phyloP scores from a whole-genome alignment of 768 basidiomycete species.

The Kockovaella imperatae region DNA sequence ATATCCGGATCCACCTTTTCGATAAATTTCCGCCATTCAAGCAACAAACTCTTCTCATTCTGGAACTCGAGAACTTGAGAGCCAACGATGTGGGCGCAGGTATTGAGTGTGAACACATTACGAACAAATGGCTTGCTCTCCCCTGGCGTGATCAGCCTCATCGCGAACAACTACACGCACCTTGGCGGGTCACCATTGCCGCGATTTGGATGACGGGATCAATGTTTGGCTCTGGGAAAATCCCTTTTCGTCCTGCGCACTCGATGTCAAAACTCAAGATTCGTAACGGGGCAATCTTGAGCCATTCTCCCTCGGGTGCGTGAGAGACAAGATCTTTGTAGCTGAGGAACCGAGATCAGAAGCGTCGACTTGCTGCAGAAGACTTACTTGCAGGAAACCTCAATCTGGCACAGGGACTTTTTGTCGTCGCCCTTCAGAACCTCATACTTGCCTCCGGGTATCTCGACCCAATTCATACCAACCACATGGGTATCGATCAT shows the following conservation, averaged over 20 bases:
- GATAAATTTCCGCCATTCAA: slow-evolving; percentile 82
- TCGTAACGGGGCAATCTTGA: slow-evolving; percentile 81
- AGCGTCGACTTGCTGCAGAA: slow-evolving; percentile 14
- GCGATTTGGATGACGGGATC: slow-evolving; percentile 99
- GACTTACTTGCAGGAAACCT: slow-evolving; percentile 63
- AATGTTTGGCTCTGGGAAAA: slow-evolving; percentile 81
- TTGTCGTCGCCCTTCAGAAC: slow-evolving; percentile 55
- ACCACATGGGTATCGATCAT: slow-evolving; percentile 98
- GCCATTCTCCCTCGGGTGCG: slow-evolving; percentile 84
- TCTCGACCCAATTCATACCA: slow-evolving; percentile 99
- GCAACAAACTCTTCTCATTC: slow-evolving; percentile 65
- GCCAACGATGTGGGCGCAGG: slow-evolving; percentile 92
- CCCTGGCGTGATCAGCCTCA: slow-evolving; percentile 50
- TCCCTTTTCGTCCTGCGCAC: slow-evolving; percentile 93
- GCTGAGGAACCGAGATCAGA: slow-evolving; percentile 46
- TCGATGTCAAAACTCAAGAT: slow-evolving; percentile 98
- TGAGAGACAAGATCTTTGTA: slow-evolving; percentile 83
- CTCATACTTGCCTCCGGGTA: slow-evolving; percentile 72
- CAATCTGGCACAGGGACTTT: slow-evolving; percentile 79
- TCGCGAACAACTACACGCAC: slow-evolving; percentile 50
- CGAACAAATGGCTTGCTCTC: slow-evolving; percentile 88
- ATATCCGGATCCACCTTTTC: slow-evolving; percentile 88
- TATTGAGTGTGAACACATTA: slow-evolving; percentile 91
- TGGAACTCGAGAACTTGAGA: slow-evolving; percentile 83
- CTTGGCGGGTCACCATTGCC: slow-evolving; percentile 97